Percentiles rank a stretch among this genome's conserved stretches.
Evolutionary conservation across 305 asterid genomes (phyloP).

Genomic region (Fraxinus albicans): DNA sequence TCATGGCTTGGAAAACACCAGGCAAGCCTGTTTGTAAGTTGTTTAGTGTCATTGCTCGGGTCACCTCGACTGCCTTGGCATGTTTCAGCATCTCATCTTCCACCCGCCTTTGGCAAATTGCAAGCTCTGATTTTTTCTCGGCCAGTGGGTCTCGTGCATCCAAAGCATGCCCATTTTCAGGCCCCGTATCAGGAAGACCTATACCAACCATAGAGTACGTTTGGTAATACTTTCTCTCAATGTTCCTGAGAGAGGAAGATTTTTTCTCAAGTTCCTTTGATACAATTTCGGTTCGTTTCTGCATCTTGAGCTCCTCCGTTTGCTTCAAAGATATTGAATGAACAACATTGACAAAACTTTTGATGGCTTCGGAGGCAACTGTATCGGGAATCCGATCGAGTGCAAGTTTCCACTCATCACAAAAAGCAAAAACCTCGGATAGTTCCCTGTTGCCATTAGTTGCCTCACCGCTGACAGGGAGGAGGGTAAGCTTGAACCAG

Average conservation of each 20-base stretch:
- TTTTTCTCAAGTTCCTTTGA: slow-evolving; percentile 91
- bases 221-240: slow-evolving; percentile 81
- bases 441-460: slow-evolving; percentile 32
- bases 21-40: slow-evolving; percentile 97
- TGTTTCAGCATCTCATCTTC: slow-evolving; percentile 89
- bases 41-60: slow-evolving; percentile 89
- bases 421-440: slow-evolving; percentile 54
- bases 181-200: slow-evolving; percentile 66
- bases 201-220: slow-evolving; percentile 83
- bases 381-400: slow-evolving; percentile 86
- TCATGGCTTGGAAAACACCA: slow-evolving; percentile 94
- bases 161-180: slow-evolving; percentile 51
- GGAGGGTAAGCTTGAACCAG: slow-evolving; percentile 87
- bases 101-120: slow-evolving; percentile 74
- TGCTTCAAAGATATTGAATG: slow-evolving; percentile 76
- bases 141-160: slow-evolving; percentile 86
- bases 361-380: slow-evolving; percentile 92
- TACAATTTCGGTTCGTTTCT: slow-evolving; percentile 61
- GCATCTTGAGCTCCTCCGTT: slow-evolving; percentile 74
- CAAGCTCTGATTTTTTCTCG: slow-evolving; percentile 81
- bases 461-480: slow-evolving; percentile 51
- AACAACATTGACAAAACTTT: slow-evolving; percentile 85
- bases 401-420: slow-evolving; percentile 91
- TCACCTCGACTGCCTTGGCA: slow-evolving; percentile 82
- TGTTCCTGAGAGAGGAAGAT: slow-evolving; percentile 68